Evolutionary conservation across 306 rosid species (phyloP), one percentile per base, ranked within the genome.

Genomic region (Quercus wislizeni): DNA sequence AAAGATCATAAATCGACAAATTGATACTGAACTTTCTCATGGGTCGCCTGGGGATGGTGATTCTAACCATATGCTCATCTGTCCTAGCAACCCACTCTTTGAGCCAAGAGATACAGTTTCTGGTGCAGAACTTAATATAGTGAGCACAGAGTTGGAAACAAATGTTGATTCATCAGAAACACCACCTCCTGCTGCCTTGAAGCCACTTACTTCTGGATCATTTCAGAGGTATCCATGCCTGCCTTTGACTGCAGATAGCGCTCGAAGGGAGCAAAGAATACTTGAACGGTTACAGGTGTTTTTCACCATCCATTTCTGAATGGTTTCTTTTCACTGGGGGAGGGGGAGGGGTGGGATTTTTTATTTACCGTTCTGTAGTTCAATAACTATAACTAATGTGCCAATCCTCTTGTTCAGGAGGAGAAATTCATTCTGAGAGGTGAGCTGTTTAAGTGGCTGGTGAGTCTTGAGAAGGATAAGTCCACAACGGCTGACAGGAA

Each of bases 261-360:
- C 83, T 64, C 79, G 88, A 86, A 91, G 97, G 87, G 96, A 93
- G 81, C 91, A 88, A 83, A 89, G 75, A 83, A 90, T 91, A 85
- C 90, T 95, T 64, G 92, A 92, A 83, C 88, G 88, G 69, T 81
- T 93, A 59, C 87, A 90, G 99, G 99, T 95, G 69, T 72, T 58
- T 81, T 71, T 65, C 55, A 75, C 83, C 77, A 74, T 78, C 63
- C 67, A 6, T 54, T 79, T 64, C 62, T 58, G 70, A 31, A 38
- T 49, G 67, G 49, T 71, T 77, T 31, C 41, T 65, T 38, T 69
- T 81, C 55, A 70, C 62, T 0, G 30, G 30, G 30, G 30, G 31
- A 43, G 23, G 19, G 52, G 35, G 52, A 18, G 72, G 51, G 15
- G 25, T 27, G 74, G 54, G 78, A 43, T 21, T 76, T 67, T 69